Conservation (phyloP, 352 stramenopile genomes). For the Stramenopiles sp. region DNA sequence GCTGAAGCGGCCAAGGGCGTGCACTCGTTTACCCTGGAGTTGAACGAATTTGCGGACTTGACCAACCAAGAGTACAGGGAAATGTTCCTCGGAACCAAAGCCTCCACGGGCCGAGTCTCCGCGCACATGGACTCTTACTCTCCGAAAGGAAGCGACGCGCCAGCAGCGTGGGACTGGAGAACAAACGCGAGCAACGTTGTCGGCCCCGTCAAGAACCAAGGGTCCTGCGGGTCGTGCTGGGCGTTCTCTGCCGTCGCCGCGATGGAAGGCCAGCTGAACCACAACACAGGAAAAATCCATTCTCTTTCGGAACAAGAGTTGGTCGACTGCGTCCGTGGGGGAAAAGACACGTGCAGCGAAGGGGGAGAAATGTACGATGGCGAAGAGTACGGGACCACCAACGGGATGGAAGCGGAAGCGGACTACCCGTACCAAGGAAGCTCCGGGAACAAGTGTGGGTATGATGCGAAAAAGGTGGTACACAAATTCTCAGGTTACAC, state of each 20-base stretch:
- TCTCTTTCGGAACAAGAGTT: constrained; percentile 36
- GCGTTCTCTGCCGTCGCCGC: constrained; percentile 55
- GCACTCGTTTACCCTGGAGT: not conserved
- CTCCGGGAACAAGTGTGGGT: not conserved
- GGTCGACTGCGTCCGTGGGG: constrained; percentile 30
- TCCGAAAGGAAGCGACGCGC: too few species aligned
- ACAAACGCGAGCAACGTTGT: too few species aligned
- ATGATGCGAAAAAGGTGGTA: not conserved
- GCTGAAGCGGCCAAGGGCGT: not conserved
- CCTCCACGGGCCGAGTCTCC: not conserved
- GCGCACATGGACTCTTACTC: too few species aligned
- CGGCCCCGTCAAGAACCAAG: constrained; percentile 74
- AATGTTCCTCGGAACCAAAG: not conserved
- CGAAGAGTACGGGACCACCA: not conserved
- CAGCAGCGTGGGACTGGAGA: too few species aligned
- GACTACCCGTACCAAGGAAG: not conserved
- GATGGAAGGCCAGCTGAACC: constrained; percentile 25
- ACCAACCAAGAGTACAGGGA: not conserved
- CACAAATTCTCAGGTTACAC: constrained; percentile 33
- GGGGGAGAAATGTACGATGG: not conserved
- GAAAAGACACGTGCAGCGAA: constrained; percentile 19
- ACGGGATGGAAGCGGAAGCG: not conserved
- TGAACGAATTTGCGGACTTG: not conserved
- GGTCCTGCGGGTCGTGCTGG: constrained; percentile 84
- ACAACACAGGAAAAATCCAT: constrained; percentile 31